Base-by-base conservation (phyloP, 257 asterid species). In the Lycium ferocissimum region DNA sequence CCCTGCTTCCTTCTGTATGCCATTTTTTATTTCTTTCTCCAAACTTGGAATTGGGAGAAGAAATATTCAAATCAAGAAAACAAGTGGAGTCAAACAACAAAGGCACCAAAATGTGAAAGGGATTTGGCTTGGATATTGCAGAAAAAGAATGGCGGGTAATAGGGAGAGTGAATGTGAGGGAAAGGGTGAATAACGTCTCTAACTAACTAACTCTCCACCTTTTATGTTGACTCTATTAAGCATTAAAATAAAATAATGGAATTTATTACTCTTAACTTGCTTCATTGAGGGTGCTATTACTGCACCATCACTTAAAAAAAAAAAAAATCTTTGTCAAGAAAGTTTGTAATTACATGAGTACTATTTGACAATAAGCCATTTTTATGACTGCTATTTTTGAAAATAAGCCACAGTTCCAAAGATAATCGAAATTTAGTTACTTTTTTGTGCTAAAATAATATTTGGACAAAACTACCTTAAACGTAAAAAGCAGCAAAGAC, bases 1-100 rank as follows among this genome's bases (percentile, higher is more conserved):
- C 84, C 87, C 7, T 80, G 87, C n/a, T 62, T 78, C 79, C 87
- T 85, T 78, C 87, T 53, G 63, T 85, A 85, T 2, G 87, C 87
- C 87, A 85, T 85, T 76, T 61, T 61, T n/a, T 26, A 4, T 1
- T 12, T 4, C 18, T 59, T 59, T 59, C 66, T n/a, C 33, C 66
- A 59, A 59, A 14, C 63, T 57, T 57, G 9, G 7, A 51, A 8
- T 57, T 57, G 7, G n/a, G n/a, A 2, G 63, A 40, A 40, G 45
- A 40, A 57, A 57, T 17, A 59, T 59, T 59, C 26, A 17, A 17
- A 17, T 59, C 4, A 18, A 33, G 22, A 76, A 51, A 76, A 26
- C 3, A 26, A 76, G 35, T 9, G 9, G 33, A 70, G 33, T 17
- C 6, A 8, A 38, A 62, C 12, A 62, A 26, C 9, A 62, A 20